These are phyloP conservation scores for Raffaelea deltoideospora DNA, from an alignment of 2,329 filamentous ascomycete species.

Conservation along the genomic window DNA sequence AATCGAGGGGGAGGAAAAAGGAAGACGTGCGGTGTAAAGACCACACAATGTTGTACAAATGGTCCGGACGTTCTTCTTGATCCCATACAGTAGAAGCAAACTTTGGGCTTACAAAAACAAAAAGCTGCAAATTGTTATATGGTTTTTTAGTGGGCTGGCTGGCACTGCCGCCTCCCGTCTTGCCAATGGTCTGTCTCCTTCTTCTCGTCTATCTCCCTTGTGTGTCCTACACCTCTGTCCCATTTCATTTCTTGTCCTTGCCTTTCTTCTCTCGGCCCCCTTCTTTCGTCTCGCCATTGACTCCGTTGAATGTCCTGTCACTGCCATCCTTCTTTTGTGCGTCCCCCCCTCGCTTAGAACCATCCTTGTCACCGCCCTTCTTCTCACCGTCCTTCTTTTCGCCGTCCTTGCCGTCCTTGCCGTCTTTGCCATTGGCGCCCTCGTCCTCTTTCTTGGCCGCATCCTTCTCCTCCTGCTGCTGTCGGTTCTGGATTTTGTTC, in stretches of 20 bases:
- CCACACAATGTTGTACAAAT: no score
- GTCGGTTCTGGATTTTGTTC: slow-evolving; percentile 98
- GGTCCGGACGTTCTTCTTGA: no score
- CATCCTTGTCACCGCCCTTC: slow-evolving; percentile 38
- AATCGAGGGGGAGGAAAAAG: no score
- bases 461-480: slow-evolving; percentile 93
- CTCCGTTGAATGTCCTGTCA: slow-evolving; percentile 7
- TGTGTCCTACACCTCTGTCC: neutral
- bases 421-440: slow-evolving; percentile 34
- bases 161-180: no score
- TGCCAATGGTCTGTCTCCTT: no score
- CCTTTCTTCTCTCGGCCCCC: no score
- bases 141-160: no score
- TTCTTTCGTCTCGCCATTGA: slow-evolving; percentile 28
- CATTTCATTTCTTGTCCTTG: slow-evolving; percentile 11
- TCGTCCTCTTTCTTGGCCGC: slow-evolving; percentile 60
- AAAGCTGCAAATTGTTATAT: no score
- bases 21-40: no score
- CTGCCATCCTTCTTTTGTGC: slow-evolving; percentile 24
- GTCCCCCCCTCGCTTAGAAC: no score
- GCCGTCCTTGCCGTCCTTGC: slow-evolving; percentile 29
- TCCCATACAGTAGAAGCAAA: no score
- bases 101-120: no score
- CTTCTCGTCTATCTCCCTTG: neutral
- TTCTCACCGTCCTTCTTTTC: slow-evolving; percentile 31